A percentile compares a stretch with the other conserved stretches of the same genome.
These are phyloP conservation scores for Fusarium sterilihyphosum DNA, from an alignment of 2,329 filamentous ascomycete genomes.

Conservation along the genomic window DNA sequence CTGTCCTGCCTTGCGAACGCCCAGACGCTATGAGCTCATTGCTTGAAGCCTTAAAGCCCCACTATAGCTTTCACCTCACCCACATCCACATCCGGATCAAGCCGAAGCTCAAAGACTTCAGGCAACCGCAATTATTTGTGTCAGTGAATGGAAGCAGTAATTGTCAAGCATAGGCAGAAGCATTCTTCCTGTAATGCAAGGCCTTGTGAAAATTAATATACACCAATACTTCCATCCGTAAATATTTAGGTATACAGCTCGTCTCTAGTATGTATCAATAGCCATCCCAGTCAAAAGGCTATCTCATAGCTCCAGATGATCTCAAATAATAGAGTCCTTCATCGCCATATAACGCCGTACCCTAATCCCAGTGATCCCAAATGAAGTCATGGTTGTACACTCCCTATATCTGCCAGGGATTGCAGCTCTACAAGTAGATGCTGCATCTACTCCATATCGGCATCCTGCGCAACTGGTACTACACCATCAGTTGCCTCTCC, in stretches of 20 bases:
- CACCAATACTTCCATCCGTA: constrained; percentile 1
- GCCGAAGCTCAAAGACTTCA: constrained; percentile 3
- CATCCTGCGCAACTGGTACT: constrained; percentile 53
- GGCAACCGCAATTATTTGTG: background rate
- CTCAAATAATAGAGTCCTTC: constrained; percentile 45
- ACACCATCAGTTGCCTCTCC: constrained; percentile 66
- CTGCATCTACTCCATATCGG: constrained; percentile 53
- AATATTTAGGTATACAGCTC: constrained; percentile 9
- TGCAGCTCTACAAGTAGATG: background rate
- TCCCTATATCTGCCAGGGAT: constrained; percentile 12
- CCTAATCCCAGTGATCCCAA: constrained; percentile 31
- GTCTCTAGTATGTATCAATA: constrained; percentile 10
- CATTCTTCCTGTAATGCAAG: background rate
- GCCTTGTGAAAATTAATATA: background rate
- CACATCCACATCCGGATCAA: constrained; percentile 16
- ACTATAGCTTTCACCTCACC: constrained; percentile 32
- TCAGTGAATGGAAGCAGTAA: background rate
- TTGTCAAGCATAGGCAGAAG: background rate
- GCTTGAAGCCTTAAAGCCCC: constrained; percentile 23
- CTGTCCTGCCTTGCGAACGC: constrained; percentile 11
- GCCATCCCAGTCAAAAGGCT: constrained; percentile 14
- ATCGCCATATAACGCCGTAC: constrained; percentile 51
- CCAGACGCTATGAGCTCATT: constrained; percentile 38
- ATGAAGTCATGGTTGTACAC: constrained; percentile 21
- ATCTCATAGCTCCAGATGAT: constrained; percentile 48